A percentile compares a stretch with the other conserved stretches of the same genome.
Evolutionary conservation across 1,139 yeast species (phyloP).

Genomic region (Geotrichum aggregatum): DNA sequence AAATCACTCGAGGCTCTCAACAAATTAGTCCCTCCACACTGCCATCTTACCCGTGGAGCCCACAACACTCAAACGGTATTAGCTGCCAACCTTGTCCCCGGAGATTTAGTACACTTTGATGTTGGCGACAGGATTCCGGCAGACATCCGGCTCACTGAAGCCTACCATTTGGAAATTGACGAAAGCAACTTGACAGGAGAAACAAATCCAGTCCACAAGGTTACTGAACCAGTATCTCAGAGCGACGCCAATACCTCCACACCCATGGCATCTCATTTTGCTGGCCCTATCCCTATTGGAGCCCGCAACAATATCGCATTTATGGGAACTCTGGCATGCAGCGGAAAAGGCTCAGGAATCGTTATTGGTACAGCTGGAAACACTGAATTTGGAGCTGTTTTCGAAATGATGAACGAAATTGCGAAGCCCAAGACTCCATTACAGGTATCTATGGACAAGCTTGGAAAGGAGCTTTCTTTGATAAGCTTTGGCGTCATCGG

Average conservation of each 20-base stretch:
- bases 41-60: slow-evolving; percentile 80
- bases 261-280: slow-evolving; percentile 32
- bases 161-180: slow-evolving; percentile 76
- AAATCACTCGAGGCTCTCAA: slow-evolving; percentile 87
- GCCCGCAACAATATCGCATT: slow-evolving; percentile 75
- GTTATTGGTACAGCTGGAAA: slow-evolving; percentile 86
- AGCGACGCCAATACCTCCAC: slow-evolving; percentile 29
- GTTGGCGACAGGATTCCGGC: slow-evolving; percentile 97
- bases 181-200: slow-evolving; percentile 95
- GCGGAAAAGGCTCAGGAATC: slow-evolving; percentile 87
- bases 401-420: slow-evolving; percentile 88
- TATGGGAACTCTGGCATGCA: slow-evolving; percentile 95
- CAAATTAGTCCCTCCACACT: slow-evolving; percentile 88
- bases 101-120: slow-evolving; percentile 80
- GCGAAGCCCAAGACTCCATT: slow-evolving; percentile 96
- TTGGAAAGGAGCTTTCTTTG: slow-evolving; percentile 82
- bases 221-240: slow-evolving; percentile 39
- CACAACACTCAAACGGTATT: slow-evolving; percentile 62
- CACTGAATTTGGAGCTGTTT: slow-evolving; percentile 86
- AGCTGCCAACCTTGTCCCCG: slow-evolving; percentile 87
- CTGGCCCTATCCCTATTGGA: slow-evolving; percentile 48
- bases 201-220: slow-evolving; percentile 74
- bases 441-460: slow-evolving; percentile 88
- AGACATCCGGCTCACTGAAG: slow-evolving; percentile 72
- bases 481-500: slow-evolving; percentile 84